Base-by-base conservation (phyloP, 176 grass and related monocot genomes). In the Guadua angustifolia region DNA sequence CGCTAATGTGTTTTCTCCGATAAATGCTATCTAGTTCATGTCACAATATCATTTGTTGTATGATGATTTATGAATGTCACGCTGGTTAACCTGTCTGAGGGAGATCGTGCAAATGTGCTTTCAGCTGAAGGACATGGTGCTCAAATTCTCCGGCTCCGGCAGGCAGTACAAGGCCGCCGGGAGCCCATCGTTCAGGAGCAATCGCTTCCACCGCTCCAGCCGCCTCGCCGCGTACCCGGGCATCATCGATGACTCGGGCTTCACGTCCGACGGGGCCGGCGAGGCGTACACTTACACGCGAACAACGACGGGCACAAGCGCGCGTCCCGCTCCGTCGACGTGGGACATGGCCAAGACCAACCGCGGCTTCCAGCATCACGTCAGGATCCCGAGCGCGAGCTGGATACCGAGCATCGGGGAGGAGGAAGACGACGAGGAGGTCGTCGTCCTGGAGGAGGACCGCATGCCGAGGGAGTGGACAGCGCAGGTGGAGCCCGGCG, bases 101-200 rank as follows among this genome's bases (percentile, higher is more conserved):
- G 22, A 57, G 9, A 7, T 43, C 46, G 19, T 59, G 1, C 9
- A 75, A 84, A 84, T 84, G 69, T 80, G 80, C 45, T 87, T 88
- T 63, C 97, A 99, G 97, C 52, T 99, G 14, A 99, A 94, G 88
- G 97, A 99, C 88, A 99, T 99, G 97, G 91, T 99, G 66, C 82
- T 99, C 82, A 96, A 92, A 73, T 95, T 99, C 56, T 99, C 97
- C 40, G 97, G 97, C 65, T 92, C 89, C 6, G 69, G 85, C 59
- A 76, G 86, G 45, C 96, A 94, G 73, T 94, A 89, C 89, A 99
- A 99, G 81, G 89, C 89, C 12, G 56, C 51, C 56, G 83, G 78
- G 26, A 88, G 87, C 71, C 87, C 93, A n/a, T 88, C 93, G 15
- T 87, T 87, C 73, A 85, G 84, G 69, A 46, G 35, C 77, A 94